phyloP scores from a whole-genome alignment of 306 rosid species.

The Quercus engelmannii region DNA sequence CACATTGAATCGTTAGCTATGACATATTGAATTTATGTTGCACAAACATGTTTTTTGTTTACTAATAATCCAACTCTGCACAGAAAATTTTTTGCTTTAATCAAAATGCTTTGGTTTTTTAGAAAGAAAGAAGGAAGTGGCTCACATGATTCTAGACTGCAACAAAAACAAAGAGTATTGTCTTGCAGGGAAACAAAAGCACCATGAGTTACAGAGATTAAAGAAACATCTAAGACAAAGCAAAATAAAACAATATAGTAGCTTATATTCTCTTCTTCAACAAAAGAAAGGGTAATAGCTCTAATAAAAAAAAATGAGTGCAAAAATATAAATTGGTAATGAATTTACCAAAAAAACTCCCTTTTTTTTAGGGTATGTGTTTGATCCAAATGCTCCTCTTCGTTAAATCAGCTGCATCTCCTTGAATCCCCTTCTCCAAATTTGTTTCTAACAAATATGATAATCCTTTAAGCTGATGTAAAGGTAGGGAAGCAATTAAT shows the following conservation, averaged over 20 bases:
- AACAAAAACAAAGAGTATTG: neutral
- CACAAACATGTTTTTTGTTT: neutral
- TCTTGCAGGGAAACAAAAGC: neutral
- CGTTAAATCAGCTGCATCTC: constrained; percentile 70
- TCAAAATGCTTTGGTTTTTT: neutral
- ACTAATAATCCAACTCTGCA: neutral
- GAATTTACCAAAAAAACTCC: constrained; percentile 68
- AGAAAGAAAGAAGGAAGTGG: neutral
- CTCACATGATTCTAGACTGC: neutral
- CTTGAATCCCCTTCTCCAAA: constrained; percentile 73
- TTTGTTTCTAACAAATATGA: constrained; percentile 60
- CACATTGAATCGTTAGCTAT: neutral
- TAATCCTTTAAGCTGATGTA: constrained; percentile 67
- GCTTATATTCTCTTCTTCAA: neutral
- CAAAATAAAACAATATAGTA: constrained; percentile 3
- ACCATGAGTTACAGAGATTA: neutral
- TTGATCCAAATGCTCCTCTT: constrained; percentile 79
- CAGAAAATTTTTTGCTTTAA: neutral
- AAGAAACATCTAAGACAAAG: constrained; percentile 62
- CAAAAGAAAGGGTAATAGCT: neutral
- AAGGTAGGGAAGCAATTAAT: constrained; percentile 16
- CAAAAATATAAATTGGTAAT: constrained; percentile 9
- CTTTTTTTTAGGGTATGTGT: constrained; percentile 81
- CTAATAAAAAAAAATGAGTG: neutral
- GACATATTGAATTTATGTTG: neutral